Base-by-base conservation (phyloP, 306 rosid genomes). In the Inga oerstediana region DNA sequence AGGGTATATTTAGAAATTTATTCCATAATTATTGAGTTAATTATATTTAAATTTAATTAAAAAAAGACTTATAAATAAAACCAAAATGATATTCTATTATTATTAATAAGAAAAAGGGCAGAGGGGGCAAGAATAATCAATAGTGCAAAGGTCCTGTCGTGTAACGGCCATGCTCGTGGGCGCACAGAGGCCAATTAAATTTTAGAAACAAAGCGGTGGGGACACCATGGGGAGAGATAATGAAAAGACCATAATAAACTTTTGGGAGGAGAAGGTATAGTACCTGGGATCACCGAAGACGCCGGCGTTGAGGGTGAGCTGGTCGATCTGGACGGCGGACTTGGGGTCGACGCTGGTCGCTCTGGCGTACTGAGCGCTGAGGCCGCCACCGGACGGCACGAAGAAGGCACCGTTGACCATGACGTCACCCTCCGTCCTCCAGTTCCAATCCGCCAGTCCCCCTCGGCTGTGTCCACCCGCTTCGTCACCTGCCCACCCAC, bases 361-460 rank as follows among this genome's bases (percentile, higher is more conserved):
- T 75, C 69, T 83, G 1, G 90, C 90, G 52, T 94, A 97, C 68
- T 89, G 92, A 0, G 88, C 61, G 84, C 90, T 84, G 3, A 82
- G 17, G 2, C 89, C 98, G 0, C 32, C 92, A 0, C 99, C 99
- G 0, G 99, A 97, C 0, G 99, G 97, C 30, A 97, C 99, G 37
- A 97, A 97, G 86, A 91, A 97, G 0, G 99, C 99, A 9, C 99
- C 99, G 80, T 97, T 97, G 76, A 92, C 97, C 97, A 97, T 91
- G 14, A 91, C 6, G 76, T 97, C 99, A 84, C 98, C 98, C 4
- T 91, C 98, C 19, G 99, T 89, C 56, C 93, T 89, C 99, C 99
- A 97, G 73, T 97, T 97, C 99, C 99, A 97, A 8, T 43, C 94
- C 12, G 83, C 64, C 99, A 97, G 0, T 92, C 86, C 1, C 83